Evolutionary conservation across 1,139 yeast genomes (phyloP).

Genomic region (Tardiomyces blankii): DNA sequence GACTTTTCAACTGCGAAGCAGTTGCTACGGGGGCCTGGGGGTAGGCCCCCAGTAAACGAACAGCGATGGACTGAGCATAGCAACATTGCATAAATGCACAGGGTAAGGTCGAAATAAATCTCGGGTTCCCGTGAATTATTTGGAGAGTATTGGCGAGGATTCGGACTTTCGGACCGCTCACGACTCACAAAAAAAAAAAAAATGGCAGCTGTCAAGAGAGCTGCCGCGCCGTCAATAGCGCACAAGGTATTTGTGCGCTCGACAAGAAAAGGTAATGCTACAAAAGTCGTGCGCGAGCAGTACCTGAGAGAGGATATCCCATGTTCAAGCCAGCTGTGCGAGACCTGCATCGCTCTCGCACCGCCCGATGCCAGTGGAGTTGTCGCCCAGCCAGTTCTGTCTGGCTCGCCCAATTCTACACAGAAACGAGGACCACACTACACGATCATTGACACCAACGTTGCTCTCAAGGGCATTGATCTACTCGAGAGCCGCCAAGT

Average conservation of each 20-base stretch:
- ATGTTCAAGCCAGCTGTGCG: slow-evolving; percentile 68
- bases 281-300: slow-evolving; percentile 88
- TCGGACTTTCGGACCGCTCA: slow-evolving; percentile 1
- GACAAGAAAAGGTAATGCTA: slow-evolving; percentile 70
- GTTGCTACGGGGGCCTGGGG: too few relatives aligned
- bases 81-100: too few relatives aligned
- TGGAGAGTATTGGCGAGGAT: neutral
- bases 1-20: too few relatives aligned
- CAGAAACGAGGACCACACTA: slow-evolving; percentile 60
- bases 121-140: neutral
- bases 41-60: too few relatives aligned
- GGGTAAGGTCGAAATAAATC: neutral
- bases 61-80: too few relatives aligned
- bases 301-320: slow-evolving; percentile 88
- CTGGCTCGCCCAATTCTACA: slow-evolving; percentile 40
- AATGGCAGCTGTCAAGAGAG: neutral
- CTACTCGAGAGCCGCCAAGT: slow-evolving; percentile 66
- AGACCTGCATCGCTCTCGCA: slow-evolving; percentile 35
- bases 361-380: slow-evolving; percentile 33
- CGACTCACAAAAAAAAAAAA: neutral
- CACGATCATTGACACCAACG: slow-evolving; percentile 77
- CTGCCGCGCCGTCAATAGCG: slow-evolving; percentile 22
- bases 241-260: slow-evolving; percentile 91
- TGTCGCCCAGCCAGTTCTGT: slow-evolving; percentile 33
- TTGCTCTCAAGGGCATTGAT: slow-evolving; percentile 82